Evolutionary conservation across 208 protist species (phyloP).

Genomic region (Novymonas esmeraldas): DNA sequence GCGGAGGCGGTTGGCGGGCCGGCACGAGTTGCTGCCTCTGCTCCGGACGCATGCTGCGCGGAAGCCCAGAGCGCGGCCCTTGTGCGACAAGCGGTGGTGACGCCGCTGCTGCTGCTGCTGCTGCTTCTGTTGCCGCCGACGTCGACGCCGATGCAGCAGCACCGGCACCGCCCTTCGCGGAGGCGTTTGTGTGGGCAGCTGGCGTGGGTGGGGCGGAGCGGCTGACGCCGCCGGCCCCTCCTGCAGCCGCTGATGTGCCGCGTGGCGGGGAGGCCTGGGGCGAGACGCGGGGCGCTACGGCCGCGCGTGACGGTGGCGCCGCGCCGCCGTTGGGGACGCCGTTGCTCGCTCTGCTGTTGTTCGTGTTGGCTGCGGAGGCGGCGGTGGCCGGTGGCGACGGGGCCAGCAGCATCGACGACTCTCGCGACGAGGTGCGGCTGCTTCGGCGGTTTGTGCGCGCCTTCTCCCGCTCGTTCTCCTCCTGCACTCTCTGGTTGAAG

Average conservation of each 20-base stretch:
- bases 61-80: slow-evolving; percentile 8
- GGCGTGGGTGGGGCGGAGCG: not conserved
- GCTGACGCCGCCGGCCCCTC: not conserved
- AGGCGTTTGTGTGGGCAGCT: not conserved
- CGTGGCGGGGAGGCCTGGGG: not conserved
- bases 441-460: not conserved
- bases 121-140: not conserved
- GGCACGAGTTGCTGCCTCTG: slow-evolving; percentile 3
- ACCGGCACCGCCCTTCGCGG: no score
- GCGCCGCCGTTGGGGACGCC: not conserved
- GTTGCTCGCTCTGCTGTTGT: not conserved
- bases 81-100: slow-evolving; percentile 6
- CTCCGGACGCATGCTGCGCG: not conserved
- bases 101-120: not conserved
- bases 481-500: slow-evolving; percentile 21
- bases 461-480: slow-evolving; percentile 13
- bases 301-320: not conserved
- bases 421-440: slow-evolving; percentile 7
- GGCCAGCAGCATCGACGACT: not conserved
- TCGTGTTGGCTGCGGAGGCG: not conserved
- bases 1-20: not conserved
- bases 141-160: not conserved
- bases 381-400: not conserved
- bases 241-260: not conserved
- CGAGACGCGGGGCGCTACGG: not conserved